Percentiles rank a stretch among this genome's conserved stretches.
phyloP scores from a whole-genome alignment of 148 eudicot genomes.

The Tetragonia tetragonoides region DNA sequence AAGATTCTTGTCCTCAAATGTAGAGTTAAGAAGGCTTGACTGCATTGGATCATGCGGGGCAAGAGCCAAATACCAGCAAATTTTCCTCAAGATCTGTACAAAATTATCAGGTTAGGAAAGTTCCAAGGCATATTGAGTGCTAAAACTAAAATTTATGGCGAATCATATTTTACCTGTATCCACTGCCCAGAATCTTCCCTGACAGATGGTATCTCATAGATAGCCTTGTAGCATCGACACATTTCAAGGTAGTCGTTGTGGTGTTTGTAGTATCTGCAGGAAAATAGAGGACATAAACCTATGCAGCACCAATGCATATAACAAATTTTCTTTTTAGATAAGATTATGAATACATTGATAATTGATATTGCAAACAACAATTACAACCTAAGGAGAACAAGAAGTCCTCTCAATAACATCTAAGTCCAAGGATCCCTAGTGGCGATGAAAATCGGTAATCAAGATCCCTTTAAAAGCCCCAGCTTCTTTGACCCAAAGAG shows the following conservation, averaged over 20 bases:
- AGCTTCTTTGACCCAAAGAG: too few species aligned
- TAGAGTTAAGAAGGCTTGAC: slow-evolving; percentile 87
- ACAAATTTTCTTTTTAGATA: too few species aligned
- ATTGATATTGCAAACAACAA: too few species aligned
- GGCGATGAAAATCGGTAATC: too few species aligned
- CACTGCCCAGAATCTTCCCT: slow-evolving; percentile 69
- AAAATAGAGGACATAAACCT: background rate
- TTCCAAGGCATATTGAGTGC: background rate
- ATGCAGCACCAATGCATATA: background rate
- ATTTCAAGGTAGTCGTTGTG: slow-evolving; percentile 81
- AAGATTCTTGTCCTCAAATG: slow-evolving; percentile 89
- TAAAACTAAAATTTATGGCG: background rate
- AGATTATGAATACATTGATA: too few species aligned
- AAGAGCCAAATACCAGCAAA: slow-evolving; percentile 87
- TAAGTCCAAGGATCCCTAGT: too few species aligned
- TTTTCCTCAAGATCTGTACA: slow-evolving; percentile 74
- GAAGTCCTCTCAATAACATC: too few species aligned
- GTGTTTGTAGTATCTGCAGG: slow-evolving; percentile 57
- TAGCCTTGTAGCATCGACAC: slow-evolving; percentile 79
- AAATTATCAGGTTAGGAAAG: background rate
- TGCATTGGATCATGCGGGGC: slow-evolving; percentile 96
- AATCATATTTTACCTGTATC: slow-evolving; percentile 50
- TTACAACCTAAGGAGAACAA: too few species aligned
- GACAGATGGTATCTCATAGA: slow-evolving; percentile 79
- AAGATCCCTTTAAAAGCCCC: too few species aligned